Evolutionary conservation across 768 basidiomycete species (phyloP).

Genomic region (Lactifluus pinguis): DNA sequence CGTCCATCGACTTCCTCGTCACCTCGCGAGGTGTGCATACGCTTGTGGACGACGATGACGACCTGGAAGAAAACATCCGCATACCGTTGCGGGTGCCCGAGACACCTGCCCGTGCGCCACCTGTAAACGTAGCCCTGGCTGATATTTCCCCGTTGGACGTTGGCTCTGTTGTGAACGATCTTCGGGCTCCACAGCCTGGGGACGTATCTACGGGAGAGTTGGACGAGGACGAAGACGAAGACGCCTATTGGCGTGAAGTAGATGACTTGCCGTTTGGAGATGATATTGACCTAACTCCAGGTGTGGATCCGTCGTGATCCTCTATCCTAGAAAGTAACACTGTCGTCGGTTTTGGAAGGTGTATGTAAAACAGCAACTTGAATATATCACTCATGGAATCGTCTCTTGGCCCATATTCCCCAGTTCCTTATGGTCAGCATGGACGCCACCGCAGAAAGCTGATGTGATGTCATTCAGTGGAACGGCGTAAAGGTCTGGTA

Average conservation of each 20-base stretch:
- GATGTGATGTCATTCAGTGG: not conserved
- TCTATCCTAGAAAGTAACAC: not conserved
- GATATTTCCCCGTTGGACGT: conserved; percentile 15
- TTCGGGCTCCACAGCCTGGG: not conserved
- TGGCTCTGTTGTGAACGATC: conserved; percentile 9
- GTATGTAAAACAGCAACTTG: not conserved
- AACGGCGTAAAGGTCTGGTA: not conserved
- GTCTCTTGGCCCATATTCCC: not conserved
- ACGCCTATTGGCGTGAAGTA: conserved; percentile 15
- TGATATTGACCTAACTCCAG: not conserved
- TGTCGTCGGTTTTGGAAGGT: not conserved
- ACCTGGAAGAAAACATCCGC: too few species aligned
- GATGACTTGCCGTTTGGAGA: conserved; percentile 10
- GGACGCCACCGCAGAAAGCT: not conserved
- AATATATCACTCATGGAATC: not conserved
- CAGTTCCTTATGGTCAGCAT: not conserved
- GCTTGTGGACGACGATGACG: not conserved
- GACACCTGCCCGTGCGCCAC: not conserved
- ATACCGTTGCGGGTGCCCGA: not conserved
- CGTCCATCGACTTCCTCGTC: conserved; percentile 70
- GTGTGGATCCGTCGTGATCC: not conserved
- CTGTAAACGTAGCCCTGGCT: not conserved
- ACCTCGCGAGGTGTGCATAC: conserved; percentile 45
- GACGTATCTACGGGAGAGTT: not conserved
- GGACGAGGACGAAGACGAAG: conserved; percentile 18